Base-by-base conservation (phyloP, 1,284 basidiomycete species). In the Cystobasidiaceae sp. region DNA sequence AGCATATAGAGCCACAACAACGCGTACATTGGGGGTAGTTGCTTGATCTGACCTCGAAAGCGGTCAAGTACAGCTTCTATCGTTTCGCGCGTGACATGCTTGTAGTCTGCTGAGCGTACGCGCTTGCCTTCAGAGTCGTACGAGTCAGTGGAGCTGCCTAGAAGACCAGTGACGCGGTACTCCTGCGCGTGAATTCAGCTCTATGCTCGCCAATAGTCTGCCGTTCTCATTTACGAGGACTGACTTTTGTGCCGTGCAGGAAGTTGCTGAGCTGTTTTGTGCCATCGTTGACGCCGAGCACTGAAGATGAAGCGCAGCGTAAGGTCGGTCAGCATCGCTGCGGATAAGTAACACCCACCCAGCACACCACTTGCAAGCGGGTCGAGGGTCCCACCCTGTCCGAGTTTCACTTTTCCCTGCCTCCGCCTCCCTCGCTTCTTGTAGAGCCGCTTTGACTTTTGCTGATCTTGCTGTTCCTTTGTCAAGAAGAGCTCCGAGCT, bases 21-120 rank as follows among this genome's bases (percentile, higher is more conserved):
- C n/a, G n/a, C n/a, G n/a, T n/a, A 93, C 93, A 97, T 88, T 4
- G 93, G 93, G 7, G 93, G 93, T 1, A 85, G 83, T 78, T 99
- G 96, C 70, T 84, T 81, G 69, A 97, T 93, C 67, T 89, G 83
- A 27, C 96, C 96, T 71, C 85, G 81, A 75, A 98, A 97, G 67
- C 81, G 78, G n/a, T 82, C 80, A 39, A 98, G 81, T 1, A 83
- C 83, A 11, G 79, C 78, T 74, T 91, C 86, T 46, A 97, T 82
- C 58, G 83, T 79, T 67, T 89, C 87, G 59, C 81, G 82, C 0
- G 91, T 93, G 63, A 99, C 83, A 75, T 93, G 89, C 55, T 83
- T 81, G 86, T 89, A 94, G 8, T 87, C 84, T 27, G 88, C 87
- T 55, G 84, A 80, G 59, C 87, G 82, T 59, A 93, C 83, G 59